Conservation (phyloP, 495 filamentous ascomycete species). For the Xylaria bambusicola region DNA sequence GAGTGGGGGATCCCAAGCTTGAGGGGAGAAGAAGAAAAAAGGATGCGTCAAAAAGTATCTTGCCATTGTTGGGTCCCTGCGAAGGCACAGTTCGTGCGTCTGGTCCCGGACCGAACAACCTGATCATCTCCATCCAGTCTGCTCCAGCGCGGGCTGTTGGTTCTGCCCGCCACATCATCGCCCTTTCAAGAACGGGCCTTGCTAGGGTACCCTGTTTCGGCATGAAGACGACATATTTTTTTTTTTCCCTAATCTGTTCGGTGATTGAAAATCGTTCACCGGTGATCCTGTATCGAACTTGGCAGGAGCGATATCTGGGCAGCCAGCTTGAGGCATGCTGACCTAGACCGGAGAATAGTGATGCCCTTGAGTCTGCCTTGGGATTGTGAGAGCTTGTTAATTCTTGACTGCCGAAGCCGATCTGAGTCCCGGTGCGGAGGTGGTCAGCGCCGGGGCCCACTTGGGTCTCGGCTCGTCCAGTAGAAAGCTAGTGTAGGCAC, state of each 20-base stretch:
- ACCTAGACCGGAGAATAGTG: constrained; percentile 16
- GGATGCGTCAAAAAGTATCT: no score
- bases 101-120: constrained; percentile 11
- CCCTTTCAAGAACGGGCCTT: no score
- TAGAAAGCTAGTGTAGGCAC: not conserved
- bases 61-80: no score
- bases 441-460: constrained; percentile 16
- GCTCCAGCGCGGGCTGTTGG: constrained; percentile 2
- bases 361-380: not conserved
- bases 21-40: no score
- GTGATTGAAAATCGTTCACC: no score
- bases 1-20: no score
- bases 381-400: not conserved
- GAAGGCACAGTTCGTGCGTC: not conserved
- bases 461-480: constrained; percentile 6
- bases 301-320: no score
- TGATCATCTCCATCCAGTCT: not conserved
- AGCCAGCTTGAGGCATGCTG: no score
- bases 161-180: not conserved
- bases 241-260: no score
- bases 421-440: constrained; percentile 18
- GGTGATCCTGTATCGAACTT: no score
- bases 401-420: constrained; percentile 20
- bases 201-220: no score
- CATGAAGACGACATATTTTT: not conserved